phyloP scores from a whole-genome alignment of 2,329 filamentous ascomycete species.

The Fulvia fulva region DNA sequence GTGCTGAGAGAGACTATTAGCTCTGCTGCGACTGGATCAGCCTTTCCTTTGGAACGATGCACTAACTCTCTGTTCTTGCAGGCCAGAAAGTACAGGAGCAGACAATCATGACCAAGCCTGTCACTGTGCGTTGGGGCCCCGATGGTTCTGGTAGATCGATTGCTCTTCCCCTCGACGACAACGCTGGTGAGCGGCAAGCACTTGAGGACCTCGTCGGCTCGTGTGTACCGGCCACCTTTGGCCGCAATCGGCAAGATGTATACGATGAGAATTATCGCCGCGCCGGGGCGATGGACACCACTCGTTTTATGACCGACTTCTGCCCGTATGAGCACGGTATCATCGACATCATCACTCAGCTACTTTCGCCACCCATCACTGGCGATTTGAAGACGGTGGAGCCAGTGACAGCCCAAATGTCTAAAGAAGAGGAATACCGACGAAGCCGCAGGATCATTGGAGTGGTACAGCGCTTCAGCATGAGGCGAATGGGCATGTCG shows the following conservation, averaged over 20 bases:
- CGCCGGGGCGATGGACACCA: slow-evolving; percentile 48
- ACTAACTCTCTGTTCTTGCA: no score
- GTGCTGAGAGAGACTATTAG: no score
- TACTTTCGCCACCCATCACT: slow-evolving; percentile 37
- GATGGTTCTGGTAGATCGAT: slow-evolving; percentile 1
- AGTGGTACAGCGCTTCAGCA: background rate
- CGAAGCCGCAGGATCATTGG: background rate
- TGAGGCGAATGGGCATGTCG: background rate
- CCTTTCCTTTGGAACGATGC: no score
- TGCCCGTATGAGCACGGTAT: slow-evolving; percentile 42
- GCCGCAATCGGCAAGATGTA: slow-evolving; percentile 43
- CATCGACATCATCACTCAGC: slow-evolving; percentile 46
- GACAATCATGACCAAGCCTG: slow-evolving; percentile 5
- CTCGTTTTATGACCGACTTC: slow-evolving; percentile 36
- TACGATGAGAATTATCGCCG: slow-evolving; percentile 51
- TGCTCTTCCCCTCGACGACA: background rate
- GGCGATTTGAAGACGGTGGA: slow-evolving; percentile 4
- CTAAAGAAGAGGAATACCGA: background rate
- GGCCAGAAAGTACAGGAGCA: slow-evolving; percentile 3
- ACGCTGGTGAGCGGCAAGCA: background rate
- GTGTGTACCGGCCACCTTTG: slow-evolving; percentile 49
- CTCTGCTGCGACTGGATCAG: no score
- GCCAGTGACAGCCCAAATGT: background rate
- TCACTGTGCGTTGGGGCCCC: slow-evolving; percentile 9
- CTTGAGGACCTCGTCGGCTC: slow-evolving; percentile 8